phyloP scores from a whole-genome alignment of 208 protist genomes.

The Balamuthia mandrillaris region DNA sequence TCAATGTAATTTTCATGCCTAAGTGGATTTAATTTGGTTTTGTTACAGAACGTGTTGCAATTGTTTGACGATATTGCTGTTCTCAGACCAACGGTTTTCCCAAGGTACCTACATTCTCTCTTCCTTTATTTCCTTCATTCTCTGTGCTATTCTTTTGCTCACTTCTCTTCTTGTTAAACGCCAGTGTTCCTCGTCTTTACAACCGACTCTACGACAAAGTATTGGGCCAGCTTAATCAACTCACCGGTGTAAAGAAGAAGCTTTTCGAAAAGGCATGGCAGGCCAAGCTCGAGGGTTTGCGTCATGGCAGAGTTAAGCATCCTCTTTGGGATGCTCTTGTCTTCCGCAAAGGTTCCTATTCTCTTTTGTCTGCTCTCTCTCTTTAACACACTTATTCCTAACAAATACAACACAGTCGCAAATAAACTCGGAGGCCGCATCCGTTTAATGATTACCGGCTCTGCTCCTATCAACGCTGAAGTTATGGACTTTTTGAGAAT shows the following conservation, averaged over 20 bases:
- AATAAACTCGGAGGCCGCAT: conserved; percentile 66
- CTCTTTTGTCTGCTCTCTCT: no score
- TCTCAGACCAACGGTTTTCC: conserved; percentile 74
- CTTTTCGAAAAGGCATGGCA: conserved; percentile 36
- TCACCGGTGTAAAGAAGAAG: conserved; percentile 30
- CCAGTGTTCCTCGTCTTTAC: conserved; percentile 74
- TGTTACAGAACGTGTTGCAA: conserved; percentile 57
- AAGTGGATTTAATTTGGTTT: no score
- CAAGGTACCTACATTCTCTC: no score
- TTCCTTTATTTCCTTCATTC: no score
- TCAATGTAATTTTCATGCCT: no score
- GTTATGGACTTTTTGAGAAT: conserved; percentile 71
- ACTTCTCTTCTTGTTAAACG: no score
- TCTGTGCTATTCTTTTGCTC: no score
- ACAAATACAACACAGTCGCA: no score
- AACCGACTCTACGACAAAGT: conserved; percentile 69
- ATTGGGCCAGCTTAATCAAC: neutral
- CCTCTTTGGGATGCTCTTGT: conserved; percentile 28
- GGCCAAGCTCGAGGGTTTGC: neutral
- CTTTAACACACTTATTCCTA: no score
- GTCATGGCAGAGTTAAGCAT: neutral
- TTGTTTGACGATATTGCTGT: conserved; percentile 68
- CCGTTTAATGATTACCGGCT: conserved; percentile 70
- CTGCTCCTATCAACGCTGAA: conserved; percentile 70
- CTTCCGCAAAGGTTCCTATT: no score